Conservation (phyloP, 257 asterid species). For the Solanum peruvianum region DNA sequence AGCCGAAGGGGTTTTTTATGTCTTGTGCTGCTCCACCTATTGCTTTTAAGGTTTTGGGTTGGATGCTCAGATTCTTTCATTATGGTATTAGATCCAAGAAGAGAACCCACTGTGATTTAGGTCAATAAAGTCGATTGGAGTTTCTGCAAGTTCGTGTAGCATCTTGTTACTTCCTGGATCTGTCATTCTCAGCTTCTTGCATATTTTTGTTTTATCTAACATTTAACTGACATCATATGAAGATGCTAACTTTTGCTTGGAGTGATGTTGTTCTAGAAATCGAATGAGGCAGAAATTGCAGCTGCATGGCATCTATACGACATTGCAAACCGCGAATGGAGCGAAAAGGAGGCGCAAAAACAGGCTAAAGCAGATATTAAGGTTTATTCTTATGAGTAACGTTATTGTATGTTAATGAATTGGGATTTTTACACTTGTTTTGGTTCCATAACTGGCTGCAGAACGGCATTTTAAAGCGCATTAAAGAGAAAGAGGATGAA, state of each 20-base stretch:
- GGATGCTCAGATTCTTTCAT: not conserved
- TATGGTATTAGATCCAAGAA: not conserved
- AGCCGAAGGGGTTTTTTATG: not conserved
- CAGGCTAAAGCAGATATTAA: slow-evolving; percentile 53
- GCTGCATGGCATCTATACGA: slow-evolving; percentile 38
- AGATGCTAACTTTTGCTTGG: slow-evolving; percentile 8
- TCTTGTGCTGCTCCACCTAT: not conserved
- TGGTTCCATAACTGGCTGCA: slow-evolving; percentile 20
- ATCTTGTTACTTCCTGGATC: not conserved
- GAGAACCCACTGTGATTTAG: not conserved
- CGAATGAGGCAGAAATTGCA: slow-evolving; percentile 41
- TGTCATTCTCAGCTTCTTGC: not conserved
- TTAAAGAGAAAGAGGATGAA: slow-evolving; percentile 54
- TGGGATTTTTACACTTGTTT: slow-evolving; percentile 1
- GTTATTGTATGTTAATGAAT: not conserved
- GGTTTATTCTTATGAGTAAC: slow-evolving; percentile 29
- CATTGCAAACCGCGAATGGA: slow-evolving; percentile 52
- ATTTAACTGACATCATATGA: not conserved
- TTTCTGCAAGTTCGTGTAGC: not conserved
- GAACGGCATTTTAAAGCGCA: slow-evolving; percentile 38
- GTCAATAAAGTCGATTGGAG: not conserved
- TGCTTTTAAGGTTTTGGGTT: not conserved
- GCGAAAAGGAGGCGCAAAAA: slow-evolving; percentile 50
- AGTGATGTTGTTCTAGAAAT: slow-evolving; percentile 34
- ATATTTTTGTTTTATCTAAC: not conserved